phyloP scores from a whole-genome alignment of 805 yeast species.

The Kuraishia piskuri region DNA sequence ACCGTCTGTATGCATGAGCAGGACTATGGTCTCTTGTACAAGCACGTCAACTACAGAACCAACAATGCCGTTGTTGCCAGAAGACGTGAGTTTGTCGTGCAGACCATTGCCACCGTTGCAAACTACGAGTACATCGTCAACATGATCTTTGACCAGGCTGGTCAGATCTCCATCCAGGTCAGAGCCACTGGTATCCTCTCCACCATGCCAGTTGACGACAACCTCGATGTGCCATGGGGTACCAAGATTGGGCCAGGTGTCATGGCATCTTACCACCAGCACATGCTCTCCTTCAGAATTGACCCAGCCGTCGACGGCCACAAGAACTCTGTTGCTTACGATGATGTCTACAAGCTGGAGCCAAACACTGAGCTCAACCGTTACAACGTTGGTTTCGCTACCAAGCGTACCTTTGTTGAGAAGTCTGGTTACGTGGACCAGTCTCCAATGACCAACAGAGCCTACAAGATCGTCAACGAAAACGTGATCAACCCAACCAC shows the following conservation, averaged over 20 bases:
- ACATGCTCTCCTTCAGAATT: slow-evolving; percentile 67
- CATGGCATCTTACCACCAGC: slow-evolving; percentile 82
- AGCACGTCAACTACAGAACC: slow-evolving; percentile 76
- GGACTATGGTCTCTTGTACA: slow-evolving; percentile 67
- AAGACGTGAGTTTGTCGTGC: slow-evolving; percentile 71
- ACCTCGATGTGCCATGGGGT: slow-evolving; percentile 61
- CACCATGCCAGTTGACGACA: slow-evolving; percentile 74
- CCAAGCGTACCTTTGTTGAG: slow-evolving; percentile 57
- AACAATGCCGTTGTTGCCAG: slow-evolving; percentile 62
- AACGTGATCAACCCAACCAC: slow-evolving; percentile 60
- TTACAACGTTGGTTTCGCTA: slow-evolving; percentile 59
- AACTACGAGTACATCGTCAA: slow-evolving; percentile 76
- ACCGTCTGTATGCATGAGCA: slow-evolving; percentile 78
- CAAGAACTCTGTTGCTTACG: slow-evolving; percentile 62
- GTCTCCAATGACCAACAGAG: slow-evolving; percentile 67
- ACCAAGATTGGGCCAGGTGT: slow-evolving; percentile 74
- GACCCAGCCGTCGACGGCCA: slow-evolving; percentile 82
- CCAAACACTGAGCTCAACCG: slow-evolving; percentile 47
- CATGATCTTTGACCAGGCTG: slow-evolving; percentile 68
- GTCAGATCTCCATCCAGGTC: slow-evolving; percentile 68
- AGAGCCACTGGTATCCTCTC: slow-evolving; percentile 85
- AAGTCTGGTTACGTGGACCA: slow-evolving; percentile 67
- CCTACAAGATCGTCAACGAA: slow-evolving; percentile 70
- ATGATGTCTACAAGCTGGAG: slow-evolving; percentile 59
- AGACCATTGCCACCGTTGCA: slow-evolving; percentile 78